Evolutionary conservation across 768 basidiomycete genomes (phyloP).

Genomic region (Cystoderma amianthinum): DNA sequence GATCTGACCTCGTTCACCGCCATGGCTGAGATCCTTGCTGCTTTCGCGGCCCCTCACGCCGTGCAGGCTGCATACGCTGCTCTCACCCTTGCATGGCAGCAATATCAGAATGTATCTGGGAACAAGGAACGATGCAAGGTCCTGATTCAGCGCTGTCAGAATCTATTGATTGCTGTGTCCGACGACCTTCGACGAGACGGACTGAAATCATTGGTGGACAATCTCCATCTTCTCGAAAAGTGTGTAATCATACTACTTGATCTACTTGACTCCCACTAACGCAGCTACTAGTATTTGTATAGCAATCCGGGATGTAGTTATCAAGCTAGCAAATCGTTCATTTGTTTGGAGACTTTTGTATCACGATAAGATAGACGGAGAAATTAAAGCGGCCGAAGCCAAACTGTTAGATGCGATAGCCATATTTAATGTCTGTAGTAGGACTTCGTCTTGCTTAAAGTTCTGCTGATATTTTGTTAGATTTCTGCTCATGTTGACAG

Average conservation of each 20-base stretch:
- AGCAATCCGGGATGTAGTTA: constrained; percentile 6
- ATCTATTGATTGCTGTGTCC: constrained; percentile 5
- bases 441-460: neutral
- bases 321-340: constrained; percentile 7
- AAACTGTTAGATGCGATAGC: constrained; percentile 8
- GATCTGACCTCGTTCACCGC: too few relatives aligned
- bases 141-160: constrained; percentile 6
- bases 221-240: constrained; percentile 8
- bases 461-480: constrained; percentile 1
- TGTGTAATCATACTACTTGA: neutral
- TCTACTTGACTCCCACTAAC: neutral
- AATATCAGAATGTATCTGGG: neutral
- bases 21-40: neutral
- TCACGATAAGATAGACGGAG: constrained; percentile 9
- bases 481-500: constrained; percentile 8
- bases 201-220: neutral
- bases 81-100: neutral
- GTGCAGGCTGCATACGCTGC: neutral
- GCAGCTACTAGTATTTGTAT: constrained; percentile 7
- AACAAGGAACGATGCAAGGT: constrained; percentile 7
- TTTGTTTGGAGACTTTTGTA: constrained; percentile 12
- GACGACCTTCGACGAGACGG: constrained; percentile 2
- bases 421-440: constrained; percentile 9
- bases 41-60: neutral
- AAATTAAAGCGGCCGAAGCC: constrained; percentile 7